Evolutionary conservation across 2,329 filamentous ascomycete species (phyloP), one percentile per base, ranked within the genome.

Genomic region (Diaporthe citri): DNA sequence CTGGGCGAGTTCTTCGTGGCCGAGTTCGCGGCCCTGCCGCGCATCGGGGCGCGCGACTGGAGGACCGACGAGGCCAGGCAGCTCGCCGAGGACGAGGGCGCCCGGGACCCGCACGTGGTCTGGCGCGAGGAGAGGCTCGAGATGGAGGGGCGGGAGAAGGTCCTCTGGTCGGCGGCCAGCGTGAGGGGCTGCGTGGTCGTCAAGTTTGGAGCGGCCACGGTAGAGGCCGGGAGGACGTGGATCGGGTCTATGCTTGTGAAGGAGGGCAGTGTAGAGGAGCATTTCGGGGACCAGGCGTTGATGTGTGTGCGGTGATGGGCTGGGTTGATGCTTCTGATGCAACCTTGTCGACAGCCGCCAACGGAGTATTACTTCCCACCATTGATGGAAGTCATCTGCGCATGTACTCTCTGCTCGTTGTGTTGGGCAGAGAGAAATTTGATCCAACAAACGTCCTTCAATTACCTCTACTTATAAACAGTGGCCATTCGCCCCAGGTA

Each of bases 131-230:
- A 81, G 69, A 88, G 93, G 76, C 85, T 93, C 28, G 81, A 83
- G 72, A 86, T 87, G 80, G 94, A 97, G 82, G 88, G 84, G 76
- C 80, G 84, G 13, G 86, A 89, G 66, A 90, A 90, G 22, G 83
- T 97, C 4, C 86, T 96, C 4, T 98, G 95, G 95, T 96, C 95
- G 36, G 94, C 94, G 17, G 94, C 95, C 20, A 90, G 89, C 36
- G 91, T 97, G 46, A 89, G 95, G 71, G 93, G 95, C 5, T 98
- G 96, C 80, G 93, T 97, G 4, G 89, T 98, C 36, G 93, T 98
- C 78, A 98, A 98, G 83, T 97, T 98, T 82, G 95, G 94, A 1
- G 94, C 96, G 1, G 89, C 88, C 72, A 93, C 93, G 59, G 93
- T 98, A 34, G 95, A 98, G 82, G 93, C 93, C 36, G 95, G 93